Percentiles rank a stretch among this genome's conserved stretches.
Evolutionary conservation across 176 grass and related monocot genomes (phyloP).

Genomic region (Aegilops sharonensis): DNA sequence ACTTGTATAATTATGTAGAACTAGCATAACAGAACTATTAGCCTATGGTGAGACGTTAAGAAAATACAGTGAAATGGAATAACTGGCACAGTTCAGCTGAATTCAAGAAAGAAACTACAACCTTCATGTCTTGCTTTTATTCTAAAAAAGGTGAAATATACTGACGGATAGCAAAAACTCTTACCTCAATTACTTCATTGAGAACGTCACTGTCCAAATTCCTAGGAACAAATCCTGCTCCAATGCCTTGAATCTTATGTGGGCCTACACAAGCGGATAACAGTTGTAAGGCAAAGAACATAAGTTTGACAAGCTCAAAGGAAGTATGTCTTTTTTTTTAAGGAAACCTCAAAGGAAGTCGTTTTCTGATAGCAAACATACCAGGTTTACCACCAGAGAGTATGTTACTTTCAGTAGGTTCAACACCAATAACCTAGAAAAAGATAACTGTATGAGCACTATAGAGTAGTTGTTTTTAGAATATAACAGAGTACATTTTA

Average conservation of each 20-base stretch:
- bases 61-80: background rate
- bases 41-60: background rate
- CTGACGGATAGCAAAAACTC: background rate
- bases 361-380: slow-evolving; percentile 25
- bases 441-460: slow-evolving; percentile 9
- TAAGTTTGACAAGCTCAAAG: slow-evolving; percentile 14
- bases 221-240: slow-evolving; percentile 85
- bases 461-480: background rate
- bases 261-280: slow-evolving; percentile 54
- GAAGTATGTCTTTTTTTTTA: background rate
- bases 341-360: background rate
- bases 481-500: slow-evolving; percentile 17
- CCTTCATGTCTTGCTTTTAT: background rate
- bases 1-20: background rate
- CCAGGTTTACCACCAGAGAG: slow-evolving; percentile 93
- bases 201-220: slow-evolving; percentile 80
- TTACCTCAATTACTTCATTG: slow-evolving; percentile 84
- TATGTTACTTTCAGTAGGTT: slow-evolving; percentile 94
- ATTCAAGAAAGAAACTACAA: background rate
- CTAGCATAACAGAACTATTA: background rate
- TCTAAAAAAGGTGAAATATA: background rate
- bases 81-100: background rate
- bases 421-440: slow-evolving; percentile 84
- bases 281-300: slow-evolving; percentile 24
- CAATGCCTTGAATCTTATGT: slow-evolving; percentile 97